Base-by-base conservation (phyloP, 192 early-diverging fungal genomes). In the Backusella tarrabulga region DNA sequence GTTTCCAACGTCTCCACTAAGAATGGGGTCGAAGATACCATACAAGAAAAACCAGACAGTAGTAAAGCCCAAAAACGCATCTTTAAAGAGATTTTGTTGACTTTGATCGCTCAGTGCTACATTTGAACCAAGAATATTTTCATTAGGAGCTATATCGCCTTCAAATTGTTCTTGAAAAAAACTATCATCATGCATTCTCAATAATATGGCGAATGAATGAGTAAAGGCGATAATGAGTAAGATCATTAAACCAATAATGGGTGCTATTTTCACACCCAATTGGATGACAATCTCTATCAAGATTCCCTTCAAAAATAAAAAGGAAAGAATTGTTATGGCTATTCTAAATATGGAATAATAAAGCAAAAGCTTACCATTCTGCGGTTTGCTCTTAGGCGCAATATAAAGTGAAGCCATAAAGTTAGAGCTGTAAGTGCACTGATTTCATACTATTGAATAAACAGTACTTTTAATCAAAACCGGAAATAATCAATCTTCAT, bases 401-500 rank as follows among this genome's bases (percentile, higher is more conserved):
- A 54, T 38, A 75, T 40, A 14, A 63, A 35, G 7, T 75, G 60
- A 9, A 60, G 11, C 73, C 73, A 75, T 66, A 75, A 63, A 26
- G 67, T 44, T 5, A 75, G 21, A 32, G 38, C 36, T 11, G 73
- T 8, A n/a, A 75, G 35, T 6, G 54, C 17, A 5, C 34, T 21
- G 6, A 63, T 23, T 41, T 75, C 60, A 60, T 34, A 36, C 9
- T n/a, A 35, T 32, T 0, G 60, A 34, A 5, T 46, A 42, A 38
- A 21, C 8, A 50, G 19, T 38, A 38, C 9, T 38, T 38, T 38
- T 38, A 38, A 38, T 9, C 36, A 38, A 1, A 38, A 9, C 36
- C 36, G 36, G 14, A 44, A 44, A 17, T 15, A 44, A 3, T 3
- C 12, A 44, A 42, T 15, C 44, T 50, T 50, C 1, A n/a, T 44